These are phyloP conservation scores for Raphidocelis subcapitata DNA, from an alignment of 139 green algal species.

Conservation along the genomic window DNA sequence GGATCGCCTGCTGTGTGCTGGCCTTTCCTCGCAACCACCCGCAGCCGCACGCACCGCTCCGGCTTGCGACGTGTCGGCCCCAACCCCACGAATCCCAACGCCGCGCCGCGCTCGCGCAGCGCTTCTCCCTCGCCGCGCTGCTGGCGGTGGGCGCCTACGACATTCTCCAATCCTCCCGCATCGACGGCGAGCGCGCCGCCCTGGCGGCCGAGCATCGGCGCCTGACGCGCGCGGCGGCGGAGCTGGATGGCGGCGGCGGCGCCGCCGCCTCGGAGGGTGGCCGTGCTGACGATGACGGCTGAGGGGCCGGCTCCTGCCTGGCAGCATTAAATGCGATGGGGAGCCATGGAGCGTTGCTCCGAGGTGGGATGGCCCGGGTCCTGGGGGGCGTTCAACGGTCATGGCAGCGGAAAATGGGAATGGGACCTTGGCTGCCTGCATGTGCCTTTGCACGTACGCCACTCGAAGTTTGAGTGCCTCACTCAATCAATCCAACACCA, in stretches of 20 bases:
- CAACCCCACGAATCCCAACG: neutral
- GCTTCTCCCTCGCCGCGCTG: constrained; percentile 51
- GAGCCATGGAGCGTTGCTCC: too few species aligned
- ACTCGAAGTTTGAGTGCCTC: too few species aligned
- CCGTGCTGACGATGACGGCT: too few species aligned
- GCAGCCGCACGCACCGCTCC: constrained; percentile 2
- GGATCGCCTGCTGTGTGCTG: neutral
- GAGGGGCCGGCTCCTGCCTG: too few species aligned
- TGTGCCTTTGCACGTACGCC: too few species aligned
- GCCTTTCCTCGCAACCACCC: neutral
- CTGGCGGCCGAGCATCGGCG: constrained; percentile 46
- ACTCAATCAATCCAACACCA: too few species aligned
- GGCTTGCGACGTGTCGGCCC: too few species aligned
- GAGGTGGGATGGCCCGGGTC: too few species aligned
- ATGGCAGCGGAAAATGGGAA: too few species aligned
- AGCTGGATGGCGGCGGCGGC: constrained; percentile 42
- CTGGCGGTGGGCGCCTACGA: constrained; percentile 72
- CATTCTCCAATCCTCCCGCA: constrained; percentile 71
- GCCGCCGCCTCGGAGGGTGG: neutral
- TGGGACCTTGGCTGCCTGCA: too few species aligned
- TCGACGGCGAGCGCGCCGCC: constrained; percentile 50
- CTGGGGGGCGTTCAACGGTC: too few species aligned
- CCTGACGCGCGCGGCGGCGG: constrained; percentile 63
- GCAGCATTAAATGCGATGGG: too few species aligned
- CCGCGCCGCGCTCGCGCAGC: neutral